Evolutionary conservation across 805 yeast species (phyloP), one percentile per base, ranked within the genome.

Genomic region (Lachancea meyersii): DNA sequence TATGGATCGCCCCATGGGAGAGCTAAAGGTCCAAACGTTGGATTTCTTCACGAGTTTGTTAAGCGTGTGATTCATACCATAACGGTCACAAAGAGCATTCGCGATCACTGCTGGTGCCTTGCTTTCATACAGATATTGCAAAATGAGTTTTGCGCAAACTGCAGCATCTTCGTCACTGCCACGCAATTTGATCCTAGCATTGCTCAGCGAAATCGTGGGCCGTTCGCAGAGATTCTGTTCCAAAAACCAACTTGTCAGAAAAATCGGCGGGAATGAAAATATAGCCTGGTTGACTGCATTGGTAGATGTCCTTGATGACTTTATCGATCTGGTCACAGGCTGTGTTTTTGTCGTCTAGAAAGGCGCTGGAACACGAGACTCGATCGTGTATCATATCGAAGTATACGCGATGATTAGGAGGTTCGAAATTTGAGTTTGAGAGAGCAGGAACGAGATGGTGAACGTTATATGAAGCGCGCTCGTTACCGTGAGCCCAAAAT

Each of bases 261-360:
- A 85, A 60, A 58, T 88, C 89, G 33, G 75, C 67, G 1, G 97
- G 96, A 36, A 89, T 60, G 58, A 77, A 86, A 38, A 88, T 59
- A 55, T 83, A 88, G 13, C 95, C 96, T 0, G 97, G 97, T 58
- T 80, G 77, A 30, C 81, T 78, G 35, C 74, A 69, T 30, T 60
- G 67, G 49, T 77, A 65, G 21, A 86, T 77, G 14, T 71, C 67
- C 34, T 54, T 56, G 43, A 89, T 73, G 5, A 86, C 82, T 18
- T 66, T 64, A 60, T 89, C 97, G 42, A 89, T 76, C 58, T 82
- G 78, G 28, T 55, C 52, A 43, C 61, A 53, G 1, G 80, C 84
- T 8, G 64, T 60, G 0, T 58, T 49, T 6, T 77, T 65, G 47
- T 72, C 69, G 2, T 57, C 63, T 35, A 82, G 54, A 35, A 71